A percentile compares a stretch with the other conserved stretches of the same genome.
These are phyloP conservation scores for Bromus sterilis DNA, from an alignment of 176 grass and related monocot genomes.

Conservation along the genomic window DNA sequence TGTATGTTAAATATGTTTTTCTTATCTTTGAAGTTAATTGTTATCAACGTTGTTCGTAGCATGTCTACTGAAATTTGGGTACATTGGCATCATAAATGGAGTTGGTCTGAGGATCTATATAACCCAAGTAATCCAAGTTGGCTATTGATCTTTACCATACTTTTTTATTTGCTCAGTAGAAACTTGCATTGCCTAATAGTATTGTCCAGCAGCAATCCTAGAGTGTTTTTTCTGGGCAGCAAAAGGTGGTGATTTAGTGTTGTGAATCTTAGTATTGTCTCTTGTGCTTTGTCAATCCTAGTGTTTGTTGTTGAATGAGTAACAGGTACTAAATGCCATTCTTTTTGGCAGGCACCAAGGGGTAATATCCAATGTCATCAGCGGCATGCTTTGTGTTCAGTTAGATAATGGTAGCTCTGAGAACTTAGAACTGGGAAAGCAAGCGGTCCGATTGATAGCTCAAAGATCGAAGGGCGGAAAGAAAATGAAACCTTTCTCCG, in stretches of 20 bases:
- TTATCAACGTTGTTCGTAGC: not conserved
- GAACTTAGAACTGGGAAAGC: constrained; percentile 54
- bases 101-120: not conserved
- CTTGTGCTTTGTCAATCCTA: not conserved
- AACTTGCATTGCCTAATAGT: not conserved
- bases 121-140: not conserved
- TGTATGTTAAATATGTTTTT: not conserved
- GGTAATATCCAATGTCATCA: constrained; percentile 39
- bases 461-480: constrained; percentile 41
- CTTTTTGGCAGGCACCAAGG: constrained; percentile 57
- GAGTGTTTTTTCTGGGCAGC: not conserved
- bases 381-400: constrained; percentile 23
- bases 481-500: constrained; percentile 23
- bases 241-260: not conserved
- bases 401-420: constrained; percentile 61
- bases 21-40: not conserved
- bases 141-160: not conserved
- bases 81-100: not conserved
- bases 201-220: not conserved
- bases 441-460: constrained; percentile 59
- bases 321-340: not conserved
- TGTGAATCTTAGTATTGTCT: not conserved
- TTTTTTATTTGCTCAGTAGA: not conserved
- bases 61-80: not conserved
- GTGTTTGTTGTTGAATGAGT: not conserved